Conservation (phyloP, 139 green algal genomes). For the Monoraphidium neglectum region DNA sequence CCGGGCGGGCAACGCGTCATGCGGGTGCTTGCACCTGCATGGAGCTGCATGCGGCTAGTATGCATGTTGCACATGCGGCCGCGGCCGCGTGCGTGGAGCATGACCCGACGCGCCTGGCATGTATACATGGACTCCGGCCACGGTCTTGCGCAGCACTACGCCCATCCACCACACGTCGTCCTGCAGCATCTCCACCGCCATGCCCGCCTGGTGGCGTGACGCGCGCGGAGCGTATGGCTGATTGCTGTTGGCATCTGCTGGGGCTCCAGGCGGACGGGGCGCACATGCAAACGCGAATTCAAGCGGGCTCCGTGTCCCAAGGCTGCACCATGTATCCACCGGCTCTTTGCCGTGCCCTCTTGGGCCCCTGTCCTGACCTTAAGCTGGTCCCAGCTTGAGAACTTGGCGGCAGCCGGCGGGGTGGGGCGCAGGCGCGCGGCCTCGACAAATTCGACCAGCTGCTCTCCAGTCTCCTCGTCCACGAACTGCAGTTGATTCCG, state of each 20-base stretch:
- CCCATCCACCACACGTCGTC: slow-evolving; percentile 39
- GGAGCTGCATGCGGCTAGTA: too few relatives aligned
- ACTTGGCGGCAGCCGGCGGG: not conserved
- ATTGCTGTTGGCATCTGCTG: not conserved
- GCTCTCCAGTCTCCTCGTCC: not conserved
- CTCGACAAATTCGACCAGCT: slow-evolving; percentile 3
- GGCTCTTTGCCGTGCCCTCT: not conserved
- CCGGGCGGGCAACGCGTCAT: too few relatives aligned
- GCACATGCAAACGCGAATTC: too few relatives aligned
- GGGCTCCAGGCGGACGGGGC: not conserved
- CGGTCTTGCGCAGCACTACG: not conserved
- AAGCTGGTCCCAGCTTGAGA: not conserved
- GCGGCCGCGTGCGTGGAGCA: too few relatives aligned
- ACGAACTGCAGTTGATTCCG: not conserved
- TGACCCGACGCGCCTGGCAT: slow-evolving; percentile 29
- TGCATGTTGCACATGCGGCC: too few relatives aligned
- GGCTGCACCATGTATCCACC: too few relatives aligned
- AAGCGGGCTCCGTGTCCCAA: not conserved
- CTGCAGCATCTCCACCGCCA: slow-evolving; percentile 30
- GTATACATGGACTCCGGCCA: slow-evolving; percentile 20
- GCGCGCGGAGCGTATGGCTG: not conserved
- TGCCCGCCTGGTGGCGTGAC: slow-evolving; percentile 13
- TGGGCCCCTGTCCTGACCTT: not conserved
- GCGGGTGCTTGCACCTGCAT: too few relatives aligned
- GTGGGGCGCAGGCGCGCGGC: not conserved